These are phyloP conservation scores for Kwoniella shivajii DNA, from an alignment of 1,284 basidiomycete genomes.

Conservation along the genomic window DNA sequence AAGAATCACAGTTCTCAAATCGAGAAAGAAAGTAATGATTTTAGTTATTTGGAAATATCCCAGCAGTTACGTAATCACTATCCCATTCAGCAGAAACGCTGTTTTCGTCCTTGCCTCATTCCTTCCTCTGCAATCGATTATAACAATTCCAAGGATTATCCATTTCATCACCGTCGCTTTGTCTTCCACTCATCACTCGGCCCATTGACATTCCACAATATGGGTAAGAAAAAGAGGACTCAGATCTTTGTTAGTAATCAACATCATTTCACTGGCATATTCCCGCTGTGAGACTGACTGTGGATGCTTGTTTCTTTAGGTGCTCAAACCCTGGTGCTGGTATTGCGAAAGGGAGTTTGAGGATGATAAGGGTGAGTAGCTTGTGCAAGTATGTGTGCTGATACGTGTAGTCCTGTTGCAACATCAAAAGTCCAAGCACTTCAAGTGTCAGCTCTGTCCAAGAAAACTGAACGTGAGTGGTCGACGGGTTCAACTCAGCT, in stretches of 20 bases:
- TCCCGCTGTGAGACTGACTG: too few species aligned
- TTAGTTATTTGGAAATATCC: too few species aligned
- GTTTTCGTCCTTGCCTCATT: too few species aligned
- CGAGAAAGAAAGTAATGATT: too few species aligned
- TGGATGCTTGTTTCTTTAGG: constrained; percentile 54
- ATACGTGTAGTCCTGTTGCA: constrained; percentile 80
- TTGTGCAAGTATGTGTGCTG: neutral
- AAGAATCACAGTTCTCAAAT: too few species aligned
- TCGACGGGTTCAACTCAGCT: neutral
- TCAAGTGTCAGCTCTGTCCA: constrained; percentile 95
- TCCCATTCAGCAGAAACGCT: too few species aligned
- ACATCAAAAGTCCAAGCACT: constrained; percentile 99
- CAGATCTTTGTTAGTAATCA: constrained; percentile 48
- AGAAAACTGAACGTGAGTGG: constrained; percentile 72
- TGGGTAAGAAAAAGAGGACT: constrained; percentile 55
- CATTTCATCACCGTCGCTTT: too few species aligned
- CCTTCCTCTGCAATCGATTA: neutral
- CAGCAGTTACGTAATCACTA: too few species aligned
- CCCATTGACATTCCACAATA: constrained; percentile 13
- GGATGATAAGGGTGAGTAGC: constrained; percentile 81
- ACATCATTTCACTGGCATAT: neutral
- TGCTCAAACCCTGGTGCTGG: constrained; percentile 95
- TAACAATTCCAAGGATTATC: too few species aligned
- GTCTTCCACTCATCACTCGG: too few species aligned
- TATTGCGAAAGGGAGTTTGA: constrained; percentile 99